Evolutionary conservation across 176 grass and related monocot genomes (phyloP), one percentile per base, ranked within the genome.

Genomic region (Bothriochloa decipiens): DNA sequence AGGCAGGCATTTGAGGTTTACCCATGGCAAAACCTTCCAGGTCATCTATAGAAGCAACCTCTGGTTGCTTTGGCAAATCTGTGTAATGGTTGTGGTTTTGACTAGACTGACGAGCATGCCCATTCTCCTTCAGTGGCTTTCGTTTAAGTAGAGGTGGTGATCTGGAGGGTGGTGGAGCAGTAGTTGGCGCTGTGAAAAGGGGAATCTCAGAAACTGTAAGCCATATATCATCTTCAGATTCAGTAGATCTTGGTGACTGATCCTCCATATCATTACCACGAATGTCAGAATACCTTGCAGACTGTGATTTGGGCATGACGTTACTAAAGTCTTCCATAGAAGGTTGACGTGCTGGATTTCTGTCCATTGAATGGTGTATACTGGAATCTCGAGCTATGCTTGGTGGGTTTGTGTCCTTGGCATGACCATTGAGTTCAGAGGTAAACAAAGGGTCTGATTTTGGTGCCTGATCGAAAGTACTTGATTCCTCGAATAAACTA

Each of bases 191-290:
- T 47, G 96, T 99, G 78, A 92, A 93, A 64, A 99, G 93, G 32
- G 93, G 93, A 86, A 99, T 96, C 87, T 99, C 96, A 82, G 84
- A 90, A 96, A 99, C 88, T 87, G 93, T 92, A 85, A 99, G 86
- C 96, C 96, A 99, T 90, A 96, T 49, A 74, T 94, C 96, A 68
- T 92, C 93, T 84, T 83, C 82, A 13, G 89, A 92, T 81, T 91
- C 93, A 83, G 78, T 86, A 82, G 87, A 89, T 28, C 80, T 78
- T 12, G 93, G 89, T 71, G 91, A 92, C 83, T 89, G 91, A 78
- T 92, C 88, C 15, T 65, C 90, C 61, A 77, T 74, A 33, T 64
- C 84, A 81, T 82, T 70, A 49, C 77, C 80, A 72, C 84, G 82
- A 72, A 81, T 68, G 76, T 90, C 68, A 80, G 87, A 89, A 82